Percentiles rank a stretch among this genome's conserved stretches.
phyloP scores from a whole-genome alignment of 164 flowering plant species.

The Magnolia changhungtana region DNA sequence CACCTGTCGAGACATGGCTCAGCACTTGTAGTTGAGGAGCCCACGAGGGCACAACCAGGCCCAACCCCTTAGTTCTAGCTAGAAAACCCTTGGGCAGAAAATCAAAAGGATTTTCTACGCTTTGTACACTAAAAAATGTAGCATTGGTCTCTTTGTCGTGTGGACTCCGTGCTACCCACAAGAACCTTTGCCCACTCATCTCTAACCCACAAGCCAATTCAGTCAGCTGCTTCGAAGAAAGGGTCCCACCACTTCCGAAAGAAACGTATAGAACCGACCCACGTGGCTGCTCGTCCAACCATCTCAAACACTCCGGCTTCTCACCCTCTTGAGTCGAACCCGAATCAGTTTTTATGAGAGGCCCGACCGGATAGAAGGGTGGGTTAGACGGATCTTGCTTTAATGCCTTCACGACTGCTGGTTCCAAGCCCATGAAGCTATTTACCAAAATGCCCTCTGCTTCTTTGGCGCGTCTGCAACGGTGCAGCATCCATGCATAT shows the following conservation, averaged over 20 bases:
- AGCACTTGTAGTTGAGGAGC: conserved; percentile 35
- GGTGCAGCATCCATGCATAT: conserved; percentile 22
- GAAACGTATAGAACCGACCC: conserved; percentile 30
- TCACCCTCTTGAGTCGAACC: not conserved
- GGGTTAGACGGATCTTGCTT: conserved; percentile 9
- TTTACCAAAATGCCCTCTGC: conserved; percentile 33
- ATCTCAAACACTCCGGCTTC: conserved; percentile 18
- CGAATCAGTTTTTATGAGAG: conserved; percentile 19
- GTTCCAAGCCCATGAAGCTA: conserved; percentile 23
- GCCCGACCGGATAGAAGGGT: conserved; percentile 34
- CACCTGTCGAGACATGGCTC: conserved; percentile 30
- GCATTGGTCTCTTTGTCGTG: conserved; percentile 16
- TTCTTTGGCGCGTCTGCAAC: not conserved
- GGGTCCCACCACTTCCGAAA: conserved; percentile 44
- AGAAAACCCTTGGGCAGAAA: conserved; percentile 30
- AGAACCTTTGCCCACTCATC: conserved; percentile 31
- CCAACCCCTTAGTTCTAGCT: conserved; percentile 25
- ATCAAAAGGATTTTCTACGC: not conserved
- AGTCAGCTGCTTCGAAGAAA: conserved; percentile 18
- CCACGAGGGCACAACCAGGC: conserved; percentile 36
- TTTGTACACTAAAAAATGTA: conserved; percentile 18
- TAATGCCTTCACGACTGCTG: conserved; percentile 18
- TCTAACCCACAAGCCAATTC: conserved; percentile 38
- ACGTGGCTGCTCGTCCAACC: conserved; percentile 38
- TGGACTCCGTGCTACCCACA: conserved; percentile 36